phyloP scores from a whole-genome alignment of 1,284 basidiomycete genomes.

The Puccinia polysora region DNA sequence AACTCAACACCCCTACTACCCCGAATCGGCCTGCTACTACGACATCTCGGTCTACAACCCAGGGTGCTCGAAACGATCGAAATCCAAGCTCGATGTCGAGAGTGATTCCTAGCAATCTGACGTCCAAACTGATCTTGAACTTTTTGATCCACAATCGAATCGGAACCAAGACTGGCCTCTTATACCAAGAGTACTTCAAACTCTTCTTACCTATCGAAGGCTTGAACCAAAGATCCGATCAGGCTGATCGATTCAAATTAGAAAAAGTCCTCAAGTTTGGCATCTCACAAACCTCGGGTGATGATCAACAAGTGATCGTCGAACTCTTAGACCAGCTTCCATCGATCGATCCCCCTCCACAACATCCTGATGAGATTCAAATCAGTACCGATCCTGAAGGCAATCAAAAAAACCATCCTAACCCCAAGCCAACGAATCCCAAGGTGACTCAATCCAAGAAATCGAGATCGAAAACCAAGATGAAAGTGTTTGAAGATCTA shows the following conservation, averaged over 20 bases:
- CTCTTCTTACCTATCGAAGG: conserved; percentile 61
- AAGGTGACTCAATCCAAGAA: conserved; percentile 11
- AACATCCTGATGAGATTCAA: not conserved
- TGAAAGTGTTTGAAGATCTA: conserved; percentile 32
- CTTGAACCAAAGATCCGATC: conserved; percentile 51
- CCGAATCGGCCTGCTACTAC: no score
- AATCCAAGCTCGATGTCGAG: not conserved
- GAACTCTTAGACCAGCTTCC: not conserved
- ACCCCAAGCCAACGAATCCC: not conserved
- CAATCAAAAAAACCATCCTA: not conserved
- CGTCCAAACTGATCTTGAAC: conserved; percentile 64
- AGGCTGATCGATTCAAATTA: conserved; percentile 56
- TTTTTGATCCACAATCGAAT: conserved; percentile 73
- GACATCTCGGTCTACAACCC: not conserved
- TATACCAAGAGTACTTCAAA: conserved; percentile 81
- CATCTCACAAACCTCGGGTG: not conserved
- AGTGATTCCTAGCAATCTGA: conserved; percentile 48
- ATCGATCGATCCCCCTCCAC: no score
- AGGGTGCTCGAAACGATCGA: not conserved
- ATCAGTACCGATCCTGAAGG: not conserved
- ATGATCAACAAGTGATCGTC: not conserved
- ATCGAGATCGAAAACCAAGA: conserved; percentile 16
- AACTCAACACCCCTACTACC: conserved; percentile 54
- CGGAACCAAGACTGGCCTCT: conserved; percentile 67
- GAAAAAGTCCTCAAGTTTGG: conserved; percentile 30